Evolutionary conservation across 2,329 filamentous ascomycete genomes (phyloP), one percentile per base, ranked within the genome.

Genomic region (Aspergillus quadricinctus): DNA sequence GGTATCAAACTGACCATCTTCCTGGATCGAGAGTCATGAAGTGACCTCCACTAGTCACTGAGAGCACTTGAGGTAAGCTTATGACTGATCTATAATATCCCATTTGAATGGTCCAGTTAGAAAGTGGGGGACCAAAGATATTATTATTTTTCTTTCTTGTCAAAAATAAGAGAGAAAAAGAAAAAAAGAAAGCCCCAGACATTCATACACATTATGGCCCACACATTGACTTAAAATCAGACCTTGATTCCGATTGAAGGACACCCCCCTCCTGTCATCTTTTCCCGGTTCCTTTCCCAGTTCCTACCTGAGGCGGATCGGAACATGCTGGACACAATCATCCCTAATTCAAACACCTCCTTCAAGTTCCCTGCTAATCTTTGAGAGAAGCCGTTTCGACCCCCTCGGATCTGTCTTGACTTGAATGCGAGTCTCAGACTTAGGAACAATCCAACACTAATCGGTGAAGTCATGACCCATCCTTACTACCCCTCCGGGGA

Each of bases 221-320:
- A 61, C 68, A 67, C 65, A 67, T 66, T 66, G 64, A 53, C 61
- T 69, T 70, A 70, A 43, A 70, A 69, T 67, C 64, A 66, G 61
- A 64, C 63, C 63, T 66, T 66, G 61, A 60, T 55, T 67, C 65
- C 65, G 61, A 65, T 63, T 60, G 66, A 55, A 57, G 59, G 31
- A 14, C 11, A 35, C 57, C 57, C 64, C 57, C 31, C 14, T 17
- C 17, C 14, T 17, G 54, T 57, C 56, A 60, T 60, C 57, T 61
- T 62, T 59, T 53, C 40, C 63, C 57, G 57, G 58, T 60, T 57
- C 61, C 53, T 59, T 65, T 64, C 45, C 50, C 50, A 64, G 60
- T 61, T 50, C 58, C 56, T 61, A 51, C 59, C 56, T 56, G 50
- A 55, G 46, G 52, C 53, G 50, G 54, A 58, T n/a, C 56, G 48